Evolutionary conservation across 1,284 basidiomycete genomes (phyloP).

Genomic region (Ceratobasidium sp.): DNA sequence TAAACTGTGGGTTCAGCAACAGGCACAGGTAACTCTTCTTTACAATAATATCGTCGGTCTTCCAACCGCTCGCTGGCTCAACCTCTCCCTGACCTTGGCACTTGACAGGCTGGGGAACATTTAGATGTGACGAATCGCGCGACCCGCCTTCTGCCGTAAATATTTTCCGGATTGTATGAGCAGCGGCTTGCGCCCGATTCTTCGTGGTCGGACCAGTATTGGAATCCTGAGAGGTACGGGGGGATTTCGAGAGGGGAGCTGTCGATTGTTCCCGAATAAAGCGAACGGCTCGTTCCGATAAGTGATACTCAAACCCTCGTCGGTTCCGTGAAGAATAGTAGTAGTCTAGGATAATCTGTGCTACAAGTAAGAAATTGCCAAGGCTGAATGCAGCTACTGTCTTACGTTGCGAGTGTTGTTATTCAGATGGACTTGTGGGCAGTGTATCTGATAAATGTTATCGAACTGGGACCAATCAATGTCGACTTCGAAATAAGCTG

Average conservation of each 20-base stretch:
- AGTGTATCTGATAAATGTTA: slow-evolving; percentile 91
- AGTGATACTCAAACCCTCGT: slow-evolving; percentile 82
- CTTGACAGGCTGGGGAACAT: slow-evolving; percentile 27
- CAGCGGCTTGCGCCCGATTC: slow-evolving; percentile 36
- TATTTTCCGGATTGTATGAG: slow-evolving; percentile 40
- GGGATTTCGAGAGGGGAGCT: not conserved
- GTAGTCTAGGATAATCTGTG: slow-evolving; percentile 84
- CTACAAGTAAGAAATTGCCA: not conserved
- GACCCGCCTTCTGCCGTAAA: slow-evolving; percentile 37
- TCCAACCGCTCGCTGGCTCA: slow-evolving; percentile 73
- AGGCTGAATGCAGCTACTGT: slow-evolving; percentile 33
- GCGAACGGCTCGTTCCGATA: slow-evolving; percentile 80
- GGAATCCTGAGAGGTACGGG: slow-evolving; percentile 30
- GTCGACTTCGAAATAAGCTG: slow-evolving; percentile 23
- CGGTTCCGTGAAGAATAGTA: slow-evolving; percentile 83
- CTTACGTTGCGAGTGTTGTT: slow-evolving; percentile 78
- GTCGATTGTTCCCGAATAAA: slow-evolving; percentile 76
- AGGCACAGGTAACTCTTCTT: slow-evolving; percentile 79
- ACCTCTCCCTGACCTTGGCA: slow-evolving; percentile 34
- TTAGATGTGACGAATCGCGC: slow-evolving; percentile 19
- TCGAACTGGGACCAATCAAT: slow-evolving; percentile 84
- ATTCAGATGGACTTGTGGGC: slow-evolving; percentile 82
- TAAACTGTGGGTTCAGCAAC: slow-evolving; percentile 90
- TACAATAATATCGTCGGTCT: slow-evolving; percentile 56
- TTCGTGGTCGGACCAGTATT: not conserved